phyloP scores from a whole-genome alignment of 2,329 filamentous ascomycete species.

The Pseudogymnoascus sp. region DNA sequence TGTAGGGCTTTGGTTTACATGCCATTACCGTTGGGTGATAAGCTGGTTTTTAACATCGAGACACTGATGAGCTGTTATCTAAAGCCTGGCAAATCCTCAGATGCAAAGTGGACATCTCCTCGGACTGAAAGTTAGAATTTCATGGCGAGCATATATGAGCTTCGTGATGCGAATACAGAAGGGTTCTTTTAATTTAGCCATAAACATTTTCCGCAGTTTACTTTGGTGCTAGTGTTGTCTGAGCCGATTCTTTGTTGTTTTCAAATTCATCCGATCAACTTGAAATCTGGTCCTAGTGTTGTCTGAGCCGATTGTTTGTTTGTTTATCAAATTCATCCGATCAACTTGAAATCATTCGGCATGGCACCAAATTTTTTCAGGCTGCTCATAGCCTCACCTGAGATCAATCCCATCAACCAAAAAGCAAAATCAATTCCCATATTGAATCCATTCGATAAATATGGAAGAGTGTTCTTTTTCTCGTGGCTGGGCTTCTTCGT shows the following conservation, averaged over 20 bases:
- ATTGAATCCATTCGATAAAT: constrained; percentile 67
- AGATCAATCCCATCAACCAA: constrained; percentile 73
- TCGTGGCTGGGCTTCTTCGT: constrained; percentile 81
- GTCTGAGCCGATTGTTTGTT: not conserved
- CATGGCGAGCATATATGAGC: not conserved
- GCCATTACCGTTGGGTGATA: not conserved
- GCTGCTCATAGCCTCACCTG: not conserved
- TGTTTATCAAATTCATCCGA: not conserved
- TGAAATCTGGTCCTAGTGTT: not conserved
- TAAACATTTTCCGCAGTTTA: not conserved
- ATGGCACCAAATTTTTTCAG: not conserved
- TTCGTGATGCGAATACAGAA: not conserved
- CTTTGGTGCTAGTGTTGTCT: not conserved
- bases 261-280: not conserved
- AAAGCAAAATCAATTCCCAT: constrained; percentile 75
- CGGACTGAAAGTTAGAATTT: not conserved
- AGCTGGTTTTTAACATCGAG: not conserved
- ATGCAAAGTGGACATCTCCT: not conserved
- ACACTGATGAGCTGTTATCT: not conserved
- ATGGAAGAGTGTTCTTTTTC: constrained; percentile 86
- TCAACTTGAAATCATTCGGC: not conserved
- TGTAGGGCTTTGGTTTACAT: not conserved
- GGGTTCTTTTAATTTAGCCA: not conserved
- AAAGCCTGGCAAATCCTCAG: not conserved
- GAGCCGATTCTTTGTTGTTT: not conserved